Conservation (phyloP, 768 basidiomycete genomes). For the Astraeus odoratus region DNA sequence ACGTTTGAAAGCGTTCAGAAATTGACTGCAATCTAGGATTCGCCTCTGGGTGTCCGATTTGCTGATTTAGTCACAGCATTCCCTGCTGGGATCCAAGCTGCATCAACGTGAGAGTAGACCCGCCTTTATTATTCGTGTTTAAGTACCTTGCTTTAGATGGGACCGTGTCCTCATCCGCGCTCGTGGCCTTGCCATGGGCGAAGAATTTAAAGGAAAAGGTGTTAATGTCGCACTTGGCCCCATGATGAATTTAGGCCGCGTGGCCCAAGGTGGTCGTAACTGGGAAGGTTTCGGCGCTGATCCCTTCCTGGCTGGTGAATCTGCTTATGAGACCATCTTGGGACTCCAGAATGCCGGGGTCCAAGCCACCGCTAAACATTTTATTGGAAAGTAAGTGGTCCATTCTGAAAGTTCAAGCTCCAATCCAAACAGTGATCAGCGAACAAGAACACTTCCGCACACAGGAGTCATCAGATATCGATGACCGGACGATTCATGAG, state of each 20-base stretch:
- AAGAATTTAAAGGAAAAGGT: slow-evolving; percentile 79
- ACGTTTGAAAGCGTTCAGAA: not conserved
- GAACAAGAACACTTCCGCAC: slow-evolving; percentile 31
- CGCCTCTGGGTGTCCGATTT: slow-evolving; percentile 72
- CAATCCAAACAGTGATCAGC: slow-evolving; percentile 8
- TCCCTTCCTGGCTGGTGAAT: slow-evolving; percentile 79
- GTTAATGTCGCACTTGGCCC: slow-evolving; percentile 72
- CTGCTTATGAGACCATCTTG: slow-evolving; percentile 68
- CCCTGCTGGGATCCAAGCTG: slow-evolving; percentile 76
- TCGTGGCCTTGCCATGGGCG: slow-evolving; percentile 74
- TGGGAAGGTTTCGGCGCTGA: slow-evolving; percentile 95
- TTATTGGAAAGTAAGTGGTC: slow-evolving; percentile 53
- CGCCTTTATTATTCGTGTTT: not conserved
- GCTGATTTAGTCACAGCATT: slow-evolving; percentile 71
- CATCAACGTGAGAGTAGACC: slow-evolving; percentile 56
- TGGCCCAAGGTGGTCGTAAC: slow-evolving; percentile 81
- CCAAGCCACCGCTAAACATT: slow-evolving; percentile 83
- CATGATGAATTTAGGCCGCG: slow-evolving; percentile 84
- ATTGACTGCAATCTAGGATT: slow-evolving; percentile 37
- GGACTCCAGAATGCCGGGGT: slow-evolving; percentile 77
- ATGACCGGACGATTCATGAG: slow-evolving; percentile 45
- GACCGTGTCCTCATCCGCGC: slow-evolving; percentile 72
- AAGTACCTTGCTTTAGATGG: slow-evolving; percentile 36
- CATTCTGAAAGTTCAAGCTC: not conserved
- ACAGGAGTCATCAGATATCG: slow-evolving; percentile 29